Evolutionary conservation across 208 protist genomes (phyloP).

Genomic region (Acanthamoeba castellanii): DNA sequence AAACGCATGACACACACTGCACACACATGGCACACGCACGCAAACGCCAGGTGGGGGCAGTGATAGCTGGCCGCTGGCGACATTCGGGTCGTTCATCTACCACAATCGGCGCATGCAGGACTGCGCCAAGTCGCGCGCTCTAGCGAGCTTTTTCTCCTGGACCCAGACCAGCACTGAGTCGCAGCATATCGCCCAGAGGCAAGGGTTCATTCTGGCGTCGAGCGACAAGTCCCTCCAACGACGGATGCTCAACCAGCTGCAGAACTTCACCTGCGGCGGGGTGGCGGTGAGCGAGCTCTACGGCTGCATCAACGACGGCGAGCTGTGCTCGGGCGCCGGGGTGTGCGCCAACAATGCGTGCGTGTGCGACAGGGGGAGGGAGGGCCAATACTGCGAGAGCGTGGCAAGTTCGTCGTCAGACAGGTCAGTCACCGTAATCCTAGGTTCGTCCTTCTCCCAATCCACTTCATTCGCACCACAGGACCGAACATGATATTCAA

Average conservation of each 20-base stretch:
- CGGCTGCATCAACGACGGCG: not conserved
- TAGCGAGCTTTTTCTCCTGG: not conserved
- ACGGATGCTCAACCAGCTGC: not conserved
- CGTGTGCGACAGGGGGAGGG: not conserved
- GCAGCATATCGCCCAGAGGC: not conserved
- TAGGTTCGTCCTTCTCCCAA: too few relatives aligned
- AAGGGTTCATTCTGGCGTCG: not conserved
- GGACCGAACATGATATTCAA: too few relatives aligned
- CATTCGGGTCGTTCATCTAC: not conserved
- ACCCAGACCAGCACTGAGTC: not conserved
- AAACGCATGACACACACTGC: too few relatives aligned
- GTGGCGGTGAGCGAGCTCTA: not conserved
- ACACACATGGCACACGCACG: too few relatives aligned
- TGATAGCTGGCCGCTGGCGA: not conserved
- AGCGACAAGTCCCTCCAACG: not conserved
- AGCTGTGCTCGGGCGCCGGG: not conserved
- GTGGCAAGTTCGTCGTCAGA: not conserved
- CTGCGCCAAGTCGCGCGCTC: not conserved
- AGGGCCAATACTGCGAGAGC: not conserved
- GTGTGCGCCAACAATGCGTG: not conserved
- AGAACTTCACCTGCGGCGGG: not conserved
- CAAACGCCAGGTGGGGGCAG: not conserved
- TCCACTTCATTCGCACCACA: not conserved
- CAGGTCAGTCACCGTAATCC: not conserved
- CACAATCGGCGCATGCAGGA: not conserved